These are phyloP conservation scores for Trypanosomatidae sp. DNA, from an alignment of 208 protist genomes.

Conservation along the genomic window DNA sequence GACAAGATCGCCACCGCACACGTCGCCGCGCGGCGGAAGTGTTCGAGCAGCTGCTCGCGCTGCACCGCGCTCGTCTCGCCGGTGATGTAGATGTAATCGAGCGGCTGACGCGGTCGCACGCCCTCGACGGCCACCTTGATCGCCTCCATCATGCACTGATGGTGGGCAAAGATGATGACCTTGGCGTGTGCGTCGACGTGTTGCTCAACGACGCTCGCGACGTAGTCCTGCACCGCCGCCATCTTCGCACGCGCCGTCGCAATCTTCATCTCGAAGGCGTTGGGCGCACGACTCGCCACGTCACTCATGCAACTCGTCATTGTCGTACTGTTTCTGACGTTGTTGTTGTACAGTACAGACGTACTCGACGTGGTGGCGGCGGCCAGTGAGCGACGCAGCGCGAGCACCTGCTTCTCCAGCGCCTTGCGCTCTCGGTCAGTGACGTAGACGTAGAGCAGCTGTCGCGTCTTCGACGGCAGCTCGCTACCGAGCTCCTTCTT, in stretches of 20 bases:
- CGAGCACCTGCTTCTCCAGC: constrained; percentile 57
- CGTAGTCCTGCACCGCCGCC: constrained; percentile 82
- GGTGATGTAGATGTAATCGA: constrained; percentile 89
- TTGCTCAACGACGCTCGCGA: constrained; percentile 59
- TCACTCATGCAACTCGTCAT: too few species aligned
- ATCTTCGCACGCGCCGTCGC: constrained; percentile 81
- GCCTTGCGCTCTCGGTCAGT: constrained; percentile 73
- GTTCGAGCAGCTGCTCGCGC: constrained; percentile 51
- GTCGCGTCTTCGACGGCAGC: constrained; percentile 80
- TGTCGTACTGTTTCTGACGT: not conserved
- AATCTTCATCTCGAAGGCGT: constrained; percentile 75
- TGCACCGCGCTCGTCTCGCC: constrained; percentile 61
- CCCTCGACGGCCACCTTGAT: constrained; percentile 62
- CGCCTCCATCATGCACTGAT: constrained; percentile 87
- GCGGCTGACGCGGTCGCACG: constrained; percentile 32
- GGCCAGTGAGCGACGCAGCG: constrained; percentile 21
- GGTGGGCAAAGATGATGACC: constrained; percentile 91
- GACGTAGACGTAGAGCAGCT: constrained; percentile 78
- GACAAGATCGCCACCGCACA: constrained; percentile 82
- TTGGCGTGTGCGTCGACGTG: constrained; percentile 71
- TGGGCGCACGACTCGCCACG: constrained; percentile 13
- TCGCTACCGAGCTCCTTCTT: constrained; percentile 86
- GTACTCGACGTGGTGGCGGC: not conserved
- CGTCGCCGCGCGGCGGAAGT: constrained; percentile 58
- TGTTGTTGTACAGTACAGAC: not conserved